Evolutionary conservation across 192 early-diverging fungal species (phyloP).

Genomic region (Gaertneriomyces sp.): DNA sequence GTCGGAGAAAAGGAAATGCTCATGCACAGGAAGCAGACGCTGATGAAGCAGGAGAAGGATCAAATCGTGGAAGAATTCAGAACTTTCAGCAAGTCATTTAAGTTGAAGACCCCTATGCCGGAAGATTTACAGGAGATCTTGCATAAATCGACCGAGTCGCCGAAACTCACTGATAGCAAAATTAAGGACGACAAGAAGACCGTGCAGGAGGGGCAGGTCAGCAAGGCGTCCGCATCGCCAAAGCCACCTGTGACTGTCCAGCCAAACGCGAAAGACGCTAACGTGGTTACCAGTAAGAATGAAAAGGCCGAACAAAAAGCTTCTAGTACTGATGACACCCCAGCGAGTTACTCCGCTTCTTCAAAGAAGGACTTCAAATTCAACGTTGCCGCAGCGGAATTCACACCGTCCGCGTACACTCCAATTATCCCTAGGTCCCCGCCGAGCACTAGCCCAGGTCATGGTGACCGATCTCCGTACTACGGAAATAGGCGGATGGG

Average conservation of each 20-base stretch:
- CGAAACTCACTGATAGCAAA: constrained; percentile 12
- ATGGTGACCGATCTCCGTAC: constrained; percentile 11
- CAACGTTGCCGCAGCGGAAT: constrained; percentile 42
- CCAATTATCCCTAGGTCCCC: not conserved
- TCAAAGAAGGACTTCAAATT: constrained; percentile 39
- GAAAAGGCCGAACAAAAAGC: too few species aligned
- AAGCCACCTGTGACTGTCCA: not conserved
- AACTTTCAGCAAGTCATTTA: constrained; percentile 75
- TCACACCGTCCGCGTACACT: constrained; percentile 26
- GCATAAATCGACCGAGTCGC: constrained; percentile 45
- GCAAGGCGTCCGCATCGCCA: too few species aligned
- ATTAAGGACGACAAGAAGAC: constrained; percentile 6
- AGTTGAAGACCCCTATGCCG: constrained; percentile 76
- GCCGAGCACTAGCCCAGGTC: constrained; percentile 1
- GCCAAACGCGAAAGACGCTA: not conserved
- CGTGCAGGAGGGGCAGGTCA: constrained; percentile 8
- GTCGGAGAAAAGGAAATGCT: constrained; percentile 74
- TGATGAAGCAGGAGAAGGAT: constrained; percentile 71
- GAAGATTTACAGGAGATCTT: constrained; percentile 76
- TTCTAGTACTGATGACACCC: too few species aligned
- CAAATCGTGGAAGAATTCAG: constrained; percentile 73
- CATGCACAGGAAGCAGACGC: constrained; percentile 66
- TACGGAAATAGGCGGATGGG: constrained; percentile 4
- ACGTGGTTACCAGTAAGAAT: not conserved
- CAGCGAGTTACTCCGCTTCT: not conserved